A percentile compares a stretch with the other conserved stretches of the same genome.
Conservation (phyloP, 2,329 filamentous ascomycete species). For the Ophiostoma tasmaniense region DNA sequence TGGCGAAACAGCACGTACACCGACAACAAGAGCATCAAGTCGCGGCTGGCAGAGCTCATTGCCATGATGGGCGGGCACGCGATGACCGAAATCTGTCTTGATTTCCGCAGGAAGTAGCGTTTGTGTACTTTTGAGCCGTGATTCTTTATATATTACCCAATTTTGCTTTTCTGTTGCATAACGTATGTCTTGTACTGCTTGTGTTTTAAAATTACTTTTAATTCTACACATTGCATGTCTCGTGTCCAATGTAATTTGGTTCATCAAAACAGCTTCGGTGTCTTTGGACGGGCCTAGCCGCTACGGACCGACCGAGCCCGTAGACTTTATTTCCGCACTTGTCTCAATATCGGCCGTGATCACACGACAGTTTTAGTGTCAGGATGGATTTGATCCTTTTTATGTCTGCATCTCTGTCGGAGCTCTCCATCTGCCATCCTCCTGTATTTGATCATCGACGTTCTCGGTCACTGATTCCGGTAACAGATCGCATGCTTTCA, state of each 20-base stretch:
- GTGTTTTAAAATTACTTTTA: too few species aligned
- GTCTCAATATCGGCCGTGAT: neutral
- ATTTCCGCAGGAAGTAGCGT: conserved; percentile 34
- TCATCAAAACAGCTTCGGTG: neutral
- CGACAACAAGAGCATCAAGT: conserved; percentile 47
- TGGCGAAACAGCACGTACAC: conserved; percentile 50
- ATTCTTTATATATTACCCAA: neutral
- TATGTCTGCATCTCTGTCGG: neutral
- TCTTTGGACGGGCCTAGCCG: neutral
- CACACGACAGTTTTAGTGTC: neutral
- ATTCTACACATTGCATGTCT: neutral
- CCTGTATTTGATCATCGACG: neutral
- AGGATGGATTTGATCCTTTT: neutral
- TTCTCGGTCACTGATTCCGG: neutral
- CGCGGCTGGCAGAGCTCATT: conserved; percentile 57
- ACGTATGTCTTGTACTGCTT: too few species aligned
- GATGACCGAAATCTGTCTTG: conserved; percentile 48
- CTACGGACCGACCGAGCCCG: neutral
- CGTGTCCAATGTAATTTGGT: neutral
- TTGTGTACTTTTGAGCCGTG: neutral
- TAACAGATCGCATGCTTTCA: neutral
- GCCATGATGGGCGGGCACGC: conserved; percentile 57
- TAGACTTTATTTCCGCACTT: neutral
- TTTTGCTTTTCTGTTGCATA: neutral
- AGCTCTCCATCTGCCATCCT: neutral